Conservation (phyloP, 78 protist genomes). For the Speleostelium caveatum region DNA sequence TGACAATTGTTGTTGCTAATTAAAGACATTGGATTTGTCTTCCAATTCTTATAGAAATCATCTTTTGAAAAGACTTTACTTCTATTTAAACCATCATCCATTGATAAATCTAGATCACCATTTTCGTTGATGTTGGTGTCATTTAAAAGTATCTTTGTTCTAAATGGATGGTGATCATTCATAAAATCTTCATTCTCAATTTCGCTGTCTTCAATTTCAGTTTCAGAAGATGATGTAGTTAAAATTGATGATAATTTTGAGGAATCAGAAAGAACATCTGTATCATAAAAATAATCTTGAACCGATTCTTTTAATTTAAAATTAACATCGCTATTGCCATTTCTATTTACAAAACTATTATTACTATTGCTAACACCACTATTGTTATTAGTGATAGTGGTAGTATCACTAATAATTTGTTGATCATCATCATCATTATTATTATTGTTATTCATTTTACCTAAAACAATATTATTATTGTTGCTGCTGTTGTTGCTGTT, state of each 20-base stretch:
- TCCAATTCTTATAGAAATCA: background rate
- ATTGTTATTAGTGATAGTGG: constrained; percentile 4
- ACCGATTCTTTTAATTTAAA: constrained; percentile 8
- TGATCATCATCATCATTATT: background rate
- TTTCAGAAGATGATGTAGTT: background rate
- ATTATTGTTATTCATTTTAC: background rate
- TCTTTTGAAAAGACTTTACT: background rate
- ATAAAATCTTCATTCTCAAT: constrained; percentile 4
- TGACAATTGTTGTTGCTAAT: background rate
- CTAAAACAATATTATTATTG: background rate
- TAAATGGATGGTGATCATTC: constrained; percentile 1
- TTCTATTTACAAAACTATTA: background rate
- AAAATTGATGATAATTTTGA: background rate
- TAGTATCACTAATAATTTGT: background rate
- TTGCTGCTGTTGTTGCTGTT: background rate
- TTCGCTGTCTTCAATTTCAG: background rate
- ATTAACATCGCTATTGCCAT: background rate
- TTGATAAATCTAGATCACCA: too few species aligned
- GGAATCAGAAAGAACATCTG: background rate
- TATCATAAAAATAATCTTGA: constrained; percentile 9
- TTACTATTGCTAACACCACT: background rate
- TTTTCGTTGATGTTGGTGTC: too few species aligned
- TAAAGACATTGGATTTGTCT: background rate
- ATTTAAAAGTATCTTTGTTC: too few species aligned
- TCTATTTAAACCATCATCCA: too few species aligned